A percentile compares a stretch with the other conserved stretches of the same genome.
Evolutionary conservation across 306 rosid genomes (phyloP).

Genomic region (Vigna reflexopilosa): DNA sequence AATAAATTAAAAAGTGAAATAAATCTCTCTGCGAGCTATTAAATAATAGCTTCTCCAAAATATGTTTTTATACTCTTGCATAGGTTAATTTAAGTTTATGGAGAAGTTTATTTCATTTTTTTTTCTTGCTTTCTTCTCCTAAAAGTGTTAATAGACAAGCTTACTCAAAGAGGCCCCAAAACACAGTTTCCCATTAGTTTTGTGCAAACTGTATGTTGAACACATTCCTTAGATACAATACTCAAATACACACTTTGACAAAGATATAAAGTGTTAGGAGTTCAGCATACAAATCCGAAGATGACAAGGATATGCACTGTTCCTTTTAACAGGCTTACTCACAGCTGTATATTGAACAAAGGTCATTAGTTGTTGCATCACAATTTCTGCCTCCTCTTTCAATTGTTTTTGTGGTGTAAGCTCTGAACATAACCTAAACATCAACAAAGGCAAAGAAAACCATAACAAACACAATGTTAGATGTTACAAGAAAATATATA

Average conservation of each 20-base stretch:
- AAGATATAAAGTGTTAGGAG: constrained; percentile 7
- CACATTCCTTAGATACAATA: constrained; percentile 23
- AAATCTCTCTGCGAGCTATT: too few species aligned
- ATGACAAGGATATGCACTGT: constrained; percentile 33
- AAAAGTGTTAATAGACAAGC: too few species aligned
- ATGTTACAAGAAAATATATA: constrained; percentile 28
- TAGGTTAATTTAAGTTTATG: too few species aligned
- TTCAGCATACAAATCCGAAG: constrained; percentile 33
- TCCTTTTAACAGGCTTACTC: constrained; percentile 55
- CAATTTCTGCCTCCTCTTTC: constrained; percentile 83
- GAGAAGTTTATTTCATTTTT: too few species aligned
- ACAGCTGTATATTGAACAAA: constrained; percentile 91
- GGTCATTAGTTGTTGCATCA: constrained; percentile 87
- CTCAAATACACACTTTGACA: constrained; percentile 22
- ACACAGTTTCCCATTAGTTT: not conserved
- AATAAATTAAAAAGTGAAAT: too few species aligned
- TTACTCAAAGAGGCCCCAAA: too few species aligned
- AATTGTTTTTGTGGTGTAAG: constrained; percentile 79
- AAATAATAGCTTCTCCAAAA: too few species aligned
- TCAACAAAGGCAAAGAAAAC: constrained; percentile 43
- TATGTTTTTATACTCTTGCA: too few species aligned
- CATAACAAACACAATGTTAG: constrained; percentile 36
- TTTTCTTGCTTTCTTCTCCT: too few species aligned
- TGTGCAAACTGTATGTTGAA: not conserved
- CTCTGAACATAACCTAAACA: constrained; percentile 83